phyloP scores from a whole-genome alignment of 768 basidiomycete species.

The Mycena sanguinolenta region DNA sequence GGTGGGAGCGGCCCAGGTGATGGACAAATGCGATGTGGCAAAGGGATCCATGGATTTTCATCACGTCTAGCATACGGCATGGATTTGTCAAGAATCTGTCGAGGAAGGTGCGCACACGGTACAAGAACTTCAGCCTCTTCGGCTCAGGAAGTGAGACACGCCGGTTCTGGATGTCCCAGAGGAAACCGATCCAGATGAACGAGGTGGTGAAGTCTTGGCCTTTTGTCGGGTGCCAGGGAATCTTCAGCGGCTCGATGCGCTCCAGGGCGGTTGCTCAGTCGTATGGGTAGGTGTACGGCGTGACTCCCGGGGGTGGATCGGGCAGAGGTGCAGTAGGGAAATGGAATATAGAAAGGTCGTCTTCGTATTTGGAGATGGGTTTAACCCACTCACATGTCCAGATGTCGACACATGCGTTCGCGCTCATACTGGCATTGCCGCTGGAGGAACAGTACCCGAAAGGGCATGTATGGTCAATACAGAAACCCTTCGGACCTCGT shows the following conservation, averaged over 20 bases:
- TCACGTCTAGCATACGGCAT: conserved; percentile 2
- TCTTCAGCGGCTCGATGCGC: neutral
- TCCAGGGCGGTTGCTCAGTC: neutral
- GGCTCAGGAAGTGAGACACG: neutral
- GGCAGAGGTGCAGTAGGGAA: neutral
- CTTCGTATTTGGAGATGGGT: neutral
- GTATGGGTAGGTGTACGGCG: neutral
- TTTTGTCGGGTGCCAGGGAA: conserved; percentile 5
- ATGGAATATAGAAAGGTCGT: neutral
- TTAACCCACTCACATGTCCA: neutral
- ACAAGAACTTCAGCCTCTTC: conserved; percentile 42
- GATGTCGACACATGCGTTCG: neutral
- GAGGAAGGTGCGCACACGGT: neutral
- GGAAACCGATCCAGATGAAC: neutral
- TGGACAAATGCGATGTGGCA: conserved; percentile 18
- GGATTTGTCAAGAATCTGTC: neutral
- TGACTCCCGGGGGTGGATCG: neutral
- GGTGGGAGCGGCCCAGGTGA: conserved; percentile 1
- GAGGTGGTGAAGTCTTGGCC: neutral
- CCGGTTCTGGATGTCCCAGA: neutral
- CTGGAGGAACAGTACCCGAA: neutral
- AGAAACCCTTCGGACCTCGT: neutral
- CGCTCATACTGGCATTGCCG: neutral
- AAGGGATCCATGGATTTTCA: conserved; percentile 16
- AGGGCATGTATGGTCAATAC: neutral